Percentiles rank a stretch among this genome's conserved stretches.
These are phyloP conservation scores for Pleurostoma richardsiae DNA, from an alignment of 2,329 filamentous ascomycete species.

Conservation along the genomic window DNA sequence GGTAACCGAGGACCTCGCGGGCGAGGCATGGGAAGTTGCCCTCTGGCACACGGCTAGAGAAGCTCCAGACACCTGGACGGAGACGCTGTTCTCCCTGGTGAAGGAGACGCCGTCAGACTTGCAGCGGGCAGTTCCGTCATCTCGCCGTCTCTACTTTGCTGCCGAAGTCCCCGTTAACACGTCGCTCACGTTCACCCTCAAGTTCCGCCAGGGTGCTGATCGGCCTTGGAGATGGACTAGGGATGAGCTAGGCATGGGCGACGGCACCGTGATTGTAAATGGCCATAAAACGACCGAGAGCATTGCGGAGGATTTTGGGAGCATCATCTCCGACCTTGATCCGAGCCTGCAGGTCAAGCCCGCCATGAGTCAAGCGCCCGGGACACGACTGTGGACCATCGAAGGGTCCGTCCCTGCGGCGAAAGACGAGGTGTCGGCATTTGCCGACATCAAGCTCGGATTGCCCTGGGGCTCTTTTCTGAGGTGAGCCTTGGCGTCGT, in stretches of 20 bases:
- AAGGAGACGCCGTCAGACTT: slow-evolving; percentile 43
- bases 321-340: slow-evolving; percentile 55
- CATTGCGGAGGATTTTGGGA: slow-evolving; percentile 35
- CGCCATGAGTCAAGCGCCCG: slow-evolving; percentile 59
- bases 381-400: slow-evolving; percentile 68
- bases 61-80: slow-evolving; percentile 50
- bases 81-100: slow-evolving; percentile 37
- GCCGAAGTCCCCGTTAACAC: slow-evolving; percentile 40
- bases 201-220: slow-evolving; percentile 50
- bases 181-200: slow-evolving; percentile 63
- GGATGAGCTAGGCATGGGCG: slow-evolving; percentile 56
- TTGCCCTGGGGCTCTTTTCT: slow-evolving; percentile 52
- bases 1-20: slow-evolving; percentile 47
- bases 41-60: slow-evolving; percentile 58
- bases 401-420: slow-evolving; percentile 51
- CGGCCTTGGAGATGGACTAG: slow-evolving; percentile 67
- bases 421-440: slow-evolving; percentile 51
- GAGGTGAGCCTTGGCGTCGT: slow-evolving; percentile 31
- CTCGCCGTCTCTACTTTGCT: slow-evolving; percentile 48
- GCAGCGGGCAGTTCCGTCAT: slow-evolving; percentile 27
- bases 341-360: slow-evolving; percentile 47
- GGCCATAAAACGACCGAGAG: slow-evolving; percentile 17
- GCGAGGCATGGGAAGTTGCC: slow-evolving; percentile 64
- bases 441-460: slow-evolving; percentile 55
- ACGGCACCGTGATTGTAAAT: slow-evolving; percentile 58